phyloP scores from a whole-genome alignment of 2,329 filamentous ascomycete species.

The Triangularia verruculosa region DNA sequence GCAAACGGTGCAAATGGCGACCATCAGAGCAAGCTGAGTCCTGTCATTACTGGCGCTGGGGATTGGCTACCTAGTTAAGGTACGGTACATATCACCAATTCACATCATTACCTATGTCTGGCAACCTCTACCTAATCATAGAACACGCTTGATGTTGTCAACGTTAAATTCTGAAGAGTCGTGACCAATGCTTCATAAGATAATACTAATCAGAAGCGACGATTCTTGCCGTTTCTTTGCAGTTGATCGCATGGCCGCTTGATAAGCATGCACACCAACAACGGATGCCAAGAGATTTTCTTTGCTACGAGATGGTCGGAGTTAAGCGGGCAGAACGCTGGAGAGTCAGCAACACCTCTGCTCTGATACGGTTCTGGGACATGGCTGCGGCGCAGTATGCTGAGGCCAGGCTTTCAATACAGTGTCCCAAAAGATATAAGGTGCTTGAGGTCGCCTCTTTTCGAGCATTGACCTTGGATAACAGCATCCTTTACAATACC shows the following conservation, averaged over 20 bases:
- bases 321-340: not conserved
- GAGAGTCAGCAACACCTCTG: not conserved
- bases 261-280: not conserved
- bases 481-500: not conserved
- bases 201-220: not conserved
- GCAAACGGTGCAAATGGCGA: too few species aligned
- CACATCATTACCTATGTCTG: not conserved
- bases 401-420: not conserved
- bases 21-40: too few species aligned
- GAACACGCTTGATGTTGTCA: too few species aligned
- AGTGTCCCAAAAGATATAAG: not conserved
- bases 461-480: not conserved
- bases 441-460: not conserved
- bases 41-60: too few species aligned
- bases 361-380: not conserved
- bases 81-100: too few species aligned
- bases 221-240: not conserved
- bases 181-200: not conserved
- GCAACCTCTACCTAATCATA: too few species aligned
- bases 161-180: too few species aligned
- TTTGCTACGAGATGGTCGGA: not conserved
- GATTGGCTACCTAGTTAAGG: too few species aligned
- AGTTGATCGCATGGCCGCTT: not conserved
- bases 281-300: not conserved
- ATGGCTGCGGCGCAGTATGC: not conserved